phyloP scores from a whole-genome alignment of 306 rosid genomes.

The Sicyos edulis region DNA sequence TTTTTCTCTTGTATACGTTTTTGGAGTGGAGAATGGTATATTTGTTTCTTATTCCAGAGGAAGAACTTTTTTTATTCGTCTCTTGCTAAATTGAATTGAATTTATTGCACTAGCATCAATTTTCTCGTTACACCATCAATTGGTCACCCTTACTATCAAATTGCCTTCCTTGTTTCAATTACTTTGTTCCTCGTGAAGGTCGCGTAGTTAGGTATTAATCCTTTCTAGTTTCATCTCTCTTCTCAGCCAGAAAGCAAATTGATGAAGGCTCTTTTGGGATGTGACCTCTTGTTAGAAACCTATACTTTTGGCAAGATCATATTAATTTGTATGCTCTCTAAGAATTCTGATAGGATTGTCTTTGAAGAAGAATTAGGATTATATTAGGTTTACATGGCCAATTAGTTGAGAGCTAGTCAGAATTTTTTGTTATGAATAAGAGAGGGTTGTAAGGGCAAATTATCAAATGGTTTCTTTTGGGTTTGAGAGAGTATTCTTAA shows the following conservation, averaged over 20 bases:
- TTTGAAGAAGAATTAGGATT: too few species aligned
- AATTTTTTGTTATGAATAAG: too few species aligned
- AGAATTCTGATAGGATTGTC: too few species aligned
- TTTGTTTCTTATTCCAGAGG: not conserved
- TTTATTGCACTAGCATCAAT: not conserved
- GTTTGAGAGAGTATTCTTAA: too few species aligned
- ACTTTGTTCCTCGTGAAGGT: not conserved
- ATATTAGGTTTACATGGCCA: too few species aligned
- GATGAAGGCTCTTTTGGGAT: not conserved
- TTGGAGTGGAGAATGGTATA: not conserved
- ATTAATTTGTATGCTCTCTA: not conserved
- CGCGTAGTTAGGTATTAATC: not conserved
- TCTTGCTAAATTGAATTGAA: not conserved
- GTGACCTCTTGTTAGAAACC: not conserved
- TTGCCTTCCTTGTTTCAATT: not conserved
- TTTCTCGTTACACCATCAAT: not conserved
- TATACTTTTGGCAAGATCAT: not conserved
- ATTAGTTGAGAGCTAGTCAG: too few species aligned
- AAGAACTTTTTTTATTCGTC: not conserved
- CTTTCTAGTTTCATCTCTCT: slow-evolving; percentile 6
- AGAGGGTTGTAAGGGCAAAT: too few species aligned
- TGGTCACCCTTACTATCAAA: not conserved
- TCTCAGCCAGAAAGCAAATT: not conserved
- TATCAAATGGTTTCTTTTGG: too few species aligned
- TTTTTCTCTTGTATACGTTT: not conserved